These are phyloP conservation scores for Schizosaccharomyces octosporus DNA, from an alignment of 805 yeast species.

Conservation along the genomic window DNA sequence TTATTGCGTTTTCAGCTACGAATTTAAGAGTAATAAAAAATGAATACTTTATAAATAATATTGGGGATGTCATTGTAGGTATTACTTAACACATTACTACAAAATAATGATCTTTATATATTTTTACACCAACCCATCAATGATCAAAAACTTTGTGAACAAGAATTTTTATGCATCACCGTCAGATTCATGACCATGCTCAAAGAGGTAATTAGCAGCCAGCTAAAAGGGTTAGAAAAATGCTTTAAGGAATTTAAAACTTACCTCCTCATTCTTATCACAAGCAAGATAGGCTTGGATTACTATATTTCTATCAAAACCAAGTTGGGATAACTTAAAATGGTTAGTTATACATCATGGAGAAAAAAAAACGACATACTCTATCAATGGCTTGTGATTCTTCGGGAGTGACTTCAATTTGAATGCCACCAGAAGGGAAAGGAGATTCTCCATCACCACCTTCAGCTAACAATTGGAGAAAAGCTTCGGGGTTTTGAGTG, in stretches of 20 bases:
- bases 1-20: no score
- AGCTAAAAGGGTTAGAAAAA: background rate
- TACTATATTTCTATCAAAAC: constrained; percentile 69
- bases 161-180: background rate
- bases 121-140: no score
- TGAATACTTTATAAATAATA: no score
- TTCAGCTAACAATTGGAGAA: constrained; percentile 35
- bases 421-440: constrained; percentile 14
- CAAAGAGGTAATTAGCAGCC: constrained; percentile 75
- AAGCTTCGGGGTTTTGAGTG: constrained; percentile 55
- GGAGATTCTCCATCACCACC: constrained; percentile 16
- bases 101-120: no score
- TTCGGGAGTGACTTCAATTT: constrained; percentile 44
- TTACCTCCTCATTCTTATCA: constrained; percentile 81
- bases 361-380: constrained; percentile 5
- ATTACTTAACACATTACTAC: no score
- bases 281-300: constrained; percentile 92
- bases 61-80: no score
- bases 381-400: constrained; percentile 79
- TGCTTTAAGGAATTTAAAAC: background rate
- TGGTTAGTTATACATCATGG: background rate
- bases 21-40: no score
- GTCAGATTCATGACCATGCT: constrained; percentile 10
- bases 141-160: background rate
- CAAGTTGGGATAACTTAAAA: constrained; percentile 47